Evolutionary conservation across 305 asterid species (phyloP).

Genomic region (Vinca major): DNA sequence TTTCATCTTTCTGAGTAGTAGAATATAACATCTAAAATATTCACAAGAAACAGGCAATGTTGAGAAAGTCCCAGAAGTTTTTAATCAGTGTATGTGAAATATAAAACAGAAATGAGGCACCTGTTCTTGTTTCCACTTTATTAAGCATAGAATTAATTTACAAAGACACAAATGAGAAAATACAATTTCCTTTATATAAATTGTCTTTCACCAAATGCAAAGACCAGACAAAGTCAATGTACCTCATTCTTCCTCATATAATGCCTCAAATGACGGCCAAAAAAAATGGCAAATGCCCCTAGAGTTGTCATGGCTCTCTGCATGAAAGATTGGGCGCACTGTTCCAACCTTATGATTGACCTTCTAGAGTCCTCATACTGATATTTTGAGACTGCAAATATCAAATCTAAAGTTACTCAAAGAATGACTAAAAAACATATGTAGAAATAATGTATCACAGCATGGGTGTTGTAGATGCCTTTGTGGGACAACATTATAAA

Average conservation of each 20-base stretch:
- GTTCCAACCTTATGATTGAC: constrained; percentile 80
- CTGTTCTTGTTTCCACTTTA: not conserved
- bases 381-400: constrained; percentile 51
- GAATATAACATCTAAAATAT: not conserved
- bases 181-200: not conserved
- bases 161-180: not conserved
- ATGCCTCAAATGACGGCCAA: constrained; percentile 72
- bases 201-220: constrained; percentile 9
- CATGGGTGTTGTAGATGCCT: not conserved
- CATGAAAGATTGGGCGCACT: constrained; percentile 54
- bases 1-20: not conserved
- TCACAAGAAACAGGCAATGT: not conserved
- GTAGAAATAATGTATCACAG: not conserved
- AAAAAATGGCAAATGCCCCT: constrained; percentile 77
- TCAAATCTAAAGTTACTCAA: constrained; percentile 16
- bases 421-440: constrained; percentile 15
- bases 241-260: constrained; percentile 81
- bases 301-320: constrained; percentile 62
- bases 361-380: constrained; percentile 63
- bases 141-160: constrained; percentile 4
- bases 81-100: not conserved
- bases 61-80: not conserved
- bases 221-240: constrained; percentile 14
- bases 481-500: no score
- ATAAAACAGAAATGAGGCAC: not conserved